phyloP scores from a whole-genome alignment of 805 yeast genomes.

The Lachancea meyersii region DNA sequence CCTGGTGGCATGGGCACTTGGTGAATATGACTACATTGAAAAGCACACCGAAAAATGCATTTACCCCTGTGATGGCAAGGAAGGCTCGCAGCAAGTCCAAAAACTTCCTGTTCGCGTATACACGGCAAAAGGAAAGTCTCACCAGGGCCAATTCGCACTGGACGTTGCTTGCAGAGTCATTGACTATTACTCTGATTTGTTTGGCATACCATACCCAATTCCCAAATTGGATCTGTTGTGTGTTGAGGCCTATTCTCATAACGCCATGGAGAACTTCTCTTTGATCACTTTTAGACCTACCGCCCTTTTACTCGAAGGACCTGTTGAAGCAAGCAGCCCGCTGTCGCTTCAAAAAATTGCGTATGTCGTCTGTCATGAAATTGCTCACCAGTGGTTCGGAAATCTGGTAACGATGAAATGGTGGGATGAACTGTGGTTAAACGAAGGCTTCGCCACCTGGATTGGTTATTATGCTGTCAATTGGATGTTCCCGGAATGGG shows the following conservation, averaged over 20 bases:
- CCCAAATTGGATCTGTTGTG: conserved; percentile 79
- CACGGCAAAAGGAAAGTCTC: conserved; percentile 50
- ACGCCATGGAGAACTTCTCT: conserved; percentile 93
- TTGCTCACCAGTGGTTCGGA: conserved; percentile 92
- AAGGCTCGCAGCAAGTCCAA: conserved; percentile 11
- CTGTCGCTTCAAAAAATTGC: conserved; percentile 65
- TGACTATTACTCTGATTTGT: conserved; percentile 57
- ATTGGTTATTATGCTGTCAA: conserved; percentile 69
- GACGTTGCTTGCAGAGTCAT: conserved; percentile 60
- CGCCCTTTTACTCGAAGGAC: conserved; percentile 40
- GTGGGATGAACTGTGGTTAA: conserved; percentile 91
- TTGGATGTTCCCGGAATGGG: conserved; percentile 73
- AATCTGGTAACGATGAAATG: conserved; percentile 85
- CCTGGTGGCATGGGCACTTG: conserved; percentile 65
- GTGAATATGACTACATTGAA: conserved; percentile 60
- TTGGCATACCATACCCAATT: conserved; percentile 68
- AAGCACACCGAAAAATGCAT: conserved; percentile 35
- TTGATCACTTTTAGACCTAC: conserved; percentile 62
- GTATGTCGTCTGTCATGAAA: conserved; percentile 77
- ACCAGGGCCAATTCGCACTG: conserved; percentile 56
- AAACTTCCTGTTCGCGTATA: conserved; percentile 63
- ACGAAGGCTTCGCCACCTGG: conserved; percentile 82
- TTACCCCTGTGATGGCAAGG: conserved; percentile 14
- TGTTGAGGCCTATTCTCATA: conserved; percentile 65
- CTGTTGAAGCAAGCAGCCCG: conserved; percentile 26